Evolutionary conservation across 768 basidiomycete species (phyloP).

Genomic region (Suillus alpinus): DNA sequence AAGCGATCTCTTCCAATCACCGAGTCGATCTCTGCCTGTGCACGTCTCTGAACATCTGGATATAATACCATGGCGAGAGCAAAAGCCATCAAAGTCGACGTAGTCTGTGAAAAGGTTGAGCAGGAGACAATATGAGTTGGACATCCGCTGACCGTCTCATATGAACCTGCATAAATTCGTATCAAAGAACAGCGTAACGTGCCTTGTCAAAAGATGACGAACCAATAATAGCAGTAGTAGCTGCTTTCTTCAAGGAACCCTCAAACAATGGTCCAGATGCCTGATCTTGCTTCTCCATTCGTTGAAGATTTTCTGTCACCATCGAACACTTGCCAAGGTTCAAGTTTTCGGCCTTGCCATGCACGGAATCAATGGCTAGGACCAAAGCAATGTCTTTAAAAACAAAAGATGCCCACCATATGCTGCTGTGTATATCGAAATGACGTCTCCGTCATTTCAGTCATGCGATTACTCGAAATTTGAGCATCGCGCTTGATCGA

Average conservation of each 20-base stretch:
- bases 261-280: constrained; percentile 4
- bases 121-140: background rate
- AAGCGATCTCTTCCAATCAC: constrained; percentile 1
- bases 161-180: constrained; percentile 12
- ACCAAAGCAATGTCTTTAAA: background rate
- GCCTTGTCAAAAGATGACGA: background rate
- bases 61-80: constrained; percentile 4
- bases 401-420: constrained; percentile 6
- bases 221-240: constrained; percentile 14
- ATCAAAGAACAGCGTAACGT: no score
- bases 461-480: background rate
- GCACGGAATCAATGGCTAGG: background rate
- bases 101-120: constrained; percentile 6
- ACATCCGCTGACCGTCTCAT: constrained; percentile 15
- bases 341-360: background rate
- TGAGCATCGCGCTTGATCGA: constrained; percentile 6
- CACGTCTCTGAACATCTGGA: constrained; percentile 13
- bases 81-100: constrained; percentile 9
- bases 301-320: constrained; percentile 13
- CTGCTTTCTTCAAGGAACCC: constrained; percentile 6
- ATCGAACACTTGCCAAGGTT: background rate
- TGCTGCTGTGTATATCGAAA: background rate
- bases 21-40: constrained; percentile 15
- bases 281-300: constrained; percentile 13
- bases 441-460: background rate